Conservation (phyloP, 2,329 filamentous ascomycete species). For the Helminthosporium solani region DNA sequence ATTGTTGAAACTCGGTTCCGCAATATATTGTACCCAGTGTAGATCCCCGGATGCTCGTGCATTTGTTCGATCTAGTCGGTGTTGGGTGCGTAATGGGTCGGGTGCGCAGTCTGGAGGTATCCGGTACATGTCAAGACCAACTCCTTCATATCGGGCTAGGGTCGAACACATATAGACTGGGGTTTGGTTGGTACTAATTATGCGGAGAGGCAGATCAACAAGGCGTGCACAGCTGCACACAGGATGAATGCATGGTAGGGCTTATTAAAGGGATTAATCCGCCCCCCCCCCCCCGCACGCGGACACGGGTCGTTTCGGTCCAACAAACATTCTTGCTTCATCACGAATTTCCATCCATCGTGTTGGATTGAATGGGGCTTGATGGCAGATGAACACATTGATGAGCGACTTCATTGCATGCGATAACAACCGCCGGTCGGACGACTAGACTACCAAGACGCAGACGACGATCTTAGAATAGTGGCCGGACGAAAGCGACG, state of each 20-base stretch:
- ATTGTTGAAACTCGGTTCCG: no score
- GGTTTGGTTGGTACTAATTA: no score
- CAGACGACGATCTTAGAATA: not conserved
- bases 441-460: not conserved
- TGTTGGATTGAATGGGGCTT: not conserved
- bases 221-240: not conserved
- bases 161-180: not conserved
- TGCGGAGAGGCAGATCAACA: not conserved
- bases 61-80: not conserved
- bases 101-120: not conserved
- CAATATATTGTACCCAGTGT: no score
- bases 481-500: not conserved
- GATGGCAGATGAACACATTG: not conserved
- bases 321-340: no score
- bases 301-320: no score
- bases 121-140: not conserved
- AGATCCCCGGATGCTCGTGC: not conserved
- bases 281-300: not conserved
- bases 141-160: not conserved
- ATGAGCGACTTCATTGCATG: not conserved
- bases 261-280: not conserved
- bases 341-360: no score
- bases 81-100: no score
- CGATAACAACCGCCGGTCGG: not conserved
- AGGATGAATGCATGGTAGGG: no score